Conservation (phyloP, 1,284 basidiomycete species). For the Cutaneotrichosporon curvatum region DNA sequence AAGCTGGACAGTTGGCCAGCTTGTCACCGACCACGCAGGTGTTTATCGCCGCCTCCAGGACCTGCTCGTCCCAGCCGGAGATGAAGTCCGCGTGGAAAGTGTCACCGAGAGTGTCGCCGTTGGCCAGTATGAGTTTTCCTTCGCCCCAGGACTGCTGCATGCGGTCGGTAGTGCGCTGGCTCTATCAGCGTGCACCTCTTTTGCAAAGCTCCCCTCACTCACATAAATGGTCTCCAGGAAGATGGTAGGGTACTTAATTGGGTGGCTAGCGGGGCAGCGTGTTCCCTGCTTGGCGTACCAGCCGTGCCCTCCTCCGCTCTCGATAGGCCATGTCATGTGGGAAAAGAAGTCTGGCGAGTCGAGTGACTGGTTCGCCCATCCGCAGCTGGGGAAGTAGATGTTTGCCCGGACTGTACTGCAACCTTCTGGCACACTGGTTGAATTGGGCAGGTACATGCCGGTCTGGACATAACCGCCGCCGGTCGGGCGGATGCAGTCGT, state of each 20-base stretch:
- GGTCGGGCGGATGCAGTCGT: background rate
- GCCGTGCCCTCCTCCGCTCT: background rate
- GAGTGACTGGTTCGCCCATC: slow-evolving; percentile 26
- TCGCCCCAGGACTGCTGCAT: slow-evolving; percentile 25
- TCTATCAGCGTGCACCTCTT: background rate
- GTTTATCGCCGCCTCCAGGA: too few species aligned
- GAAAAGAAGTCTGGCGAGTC: slow-evolving; percentile 39
- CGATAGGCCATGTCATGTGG: slow-evolving; percentile 39
- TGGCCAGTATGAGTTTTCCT: slow-evolving; percentile 32
- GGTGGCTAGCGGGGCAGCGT: slow-evolving; percentile 8
- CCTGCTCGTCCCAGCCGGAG: slow-evolving; percentile 24
- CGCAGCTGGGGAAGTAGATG: slow-evolving; percentile 37
- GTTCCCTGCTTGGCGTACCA: background rate
- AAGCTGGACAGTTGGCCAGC: background rate
- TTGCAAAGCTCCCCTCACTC: slow-evolving; percentile 3
- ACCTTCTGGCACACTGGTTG: slow-evolving; percentile 19
- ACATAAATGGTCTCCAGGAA: too few species aligned
- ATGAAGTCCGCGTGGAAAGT: slow-evolving; percentile 38
- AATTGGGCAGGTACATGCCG: slow-evolving; percentile 30
- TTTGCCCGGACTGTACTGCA: slow-evolving; percentile 21
- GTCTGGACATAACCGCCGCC: background rate
- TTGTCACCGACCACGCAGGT: slow-evolving; percentile 3
- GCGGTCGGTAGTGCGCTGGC: background rate
- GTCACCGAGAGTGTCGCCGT: slow-evolving; percentile 33
- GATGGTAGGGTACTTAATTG: slow-evolving; percentile 36